Conservation (phyloP, 2,329 filamentous ascomycete species). For the Venturia asperata region DNA sequence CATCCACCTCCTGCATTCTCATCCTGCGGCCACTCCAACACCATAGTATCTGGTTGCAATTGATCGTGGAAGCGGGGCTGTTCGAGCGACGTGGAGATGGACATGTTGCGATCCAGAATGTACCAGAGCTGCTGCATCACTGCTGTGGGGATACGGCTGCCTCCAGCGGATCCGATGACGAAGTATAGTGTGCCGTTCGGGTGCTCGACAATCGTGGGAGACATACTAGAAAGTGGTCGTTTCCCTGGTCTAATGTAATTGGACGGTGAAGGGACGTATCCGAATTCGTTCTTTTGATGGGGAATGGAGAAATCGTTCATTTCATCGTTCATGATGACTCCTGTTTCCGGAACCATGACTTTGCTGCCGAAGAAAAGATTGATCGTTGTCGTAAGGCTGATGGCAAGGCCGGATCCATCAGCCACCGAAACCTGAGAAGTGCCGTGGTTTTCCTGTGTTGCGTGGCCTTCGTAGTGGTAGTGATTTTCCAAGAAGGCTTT, state of each 20-base stretch:
- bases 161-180: slow-evolving; percentile 69
- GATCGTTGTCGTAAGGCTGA: slow-evolving; percentile 78
- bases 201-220: slow-evolving; percentile 68
- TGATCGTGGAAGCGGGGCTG: slow-evolving; percentile 74
- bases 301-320: slow-evolving; percentile 81
- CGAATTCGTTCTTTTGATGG: slow-evolving; percentile 68
- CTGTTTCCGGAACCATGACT: slow-evolving; percentile 72
- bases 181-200: slow-evolving; percentile 60
- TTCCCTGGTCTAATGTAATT: slow-evolving; percentile 81
- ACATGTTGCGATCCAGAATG: slow-evolving; percentile 59
- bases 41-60: slow-evolving; percentile 61
- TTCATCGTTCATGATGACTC: slow-evolving; percentile 62
- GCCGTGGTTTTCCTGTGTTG: slow-evolving; percentile 62
- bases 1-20: slow-evolving; percentile 63
- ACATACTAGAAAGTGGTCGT: slow-evolving; percentile 74
- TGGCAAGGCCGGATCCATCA: slow-evolving; percentile 65
- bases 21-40: slow-evolving; percentile 50
- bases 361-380: slow-evolving; percentile 79
- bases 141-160: slow-evolving; percentile 73
- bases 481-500: slow-evolving; percentile 62
- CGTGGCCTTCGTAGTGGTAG: slow-evolving; percentile 64
- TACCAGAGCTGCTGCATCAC: slow-evolving; percentile 69
- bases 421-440: slow-evolving; percentile 67
- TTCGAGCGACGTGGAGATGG: slow-evolving; percentile 54
- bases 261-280: slow-evolving; percentile 68